These are phyloP conservation scores for Amanita exitialis DNA, from an alignment of 768 basidiomycete genomes.

Conservation along the genomic window DNA sequence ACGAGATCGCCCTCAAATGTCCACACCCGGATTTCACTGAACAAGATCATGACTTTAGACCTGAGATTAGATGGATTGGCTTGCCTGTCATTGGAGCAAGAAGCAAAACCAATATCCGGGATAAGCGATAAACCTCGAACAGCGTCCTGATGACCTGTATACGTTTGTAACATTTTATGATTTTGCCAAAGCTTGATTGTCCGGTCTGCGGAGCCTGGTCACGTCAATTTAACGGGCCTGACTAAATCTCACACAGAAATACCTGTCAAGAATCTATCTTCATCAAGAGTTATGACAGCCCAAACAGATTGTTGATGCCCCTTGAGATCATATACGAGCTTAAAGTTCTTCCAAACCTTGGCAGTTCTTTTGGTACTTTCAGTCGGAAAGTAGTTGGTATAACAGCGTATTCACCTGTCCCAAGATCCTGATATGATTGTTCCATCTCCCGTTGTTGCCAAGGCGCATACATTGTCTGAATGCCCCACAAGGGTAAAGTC, in stretches of 20 bases:
- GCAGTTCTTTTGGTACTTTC: conserved; percentile 54
- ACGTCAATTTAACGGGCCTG: background rate
- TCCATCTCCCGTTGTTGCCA: conserved; percentile 61
- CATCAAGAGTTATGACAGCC: conserved; percentile 78
- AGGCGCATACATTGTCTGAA: conserved; percentile 79
- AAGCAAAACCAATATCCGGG: conserved; percentile 87
- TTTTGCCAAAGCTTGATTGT: conserved; percentile 84
- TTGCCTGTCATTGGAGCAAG: conserved; percentile 90
- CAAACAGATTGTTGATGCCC: conserved; percentile 91
- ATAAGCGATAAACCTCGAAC: conserved; percentile 79
- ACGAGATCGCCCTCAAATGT: conserved; percentile 70
- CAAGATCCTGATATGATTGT: conserved; percentile 90
- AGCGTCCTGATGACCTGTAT: conserved; percentile 81
- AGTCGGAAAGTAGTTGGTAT: background rate
- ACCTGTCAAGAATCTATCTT: conserved; percentile 79
- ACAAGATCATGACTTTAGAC: background rate
- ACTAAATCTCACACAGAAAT: background rate
- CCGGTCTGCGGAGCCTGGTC: conserved; percentile 84
- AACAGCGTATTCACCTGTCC: conserved; percentile 63
- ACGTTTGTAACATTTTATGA: conserved; percentile 67
- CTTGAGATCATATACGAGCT: conserved; percentile 60
- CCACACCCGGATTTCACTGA: conserved; percentile 89
- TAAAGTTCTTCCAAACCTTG: conserved; percentile 85
- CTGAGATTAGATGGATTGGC: conserved; percentile 6
- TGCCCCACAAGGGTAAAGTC: conserved; percentile 82